These are phyloP conservation scores for Xerocomus nothofagi DNA, from an alignment of 1,284 basidiomycete species.

Conservation along the genomic window DNA sequence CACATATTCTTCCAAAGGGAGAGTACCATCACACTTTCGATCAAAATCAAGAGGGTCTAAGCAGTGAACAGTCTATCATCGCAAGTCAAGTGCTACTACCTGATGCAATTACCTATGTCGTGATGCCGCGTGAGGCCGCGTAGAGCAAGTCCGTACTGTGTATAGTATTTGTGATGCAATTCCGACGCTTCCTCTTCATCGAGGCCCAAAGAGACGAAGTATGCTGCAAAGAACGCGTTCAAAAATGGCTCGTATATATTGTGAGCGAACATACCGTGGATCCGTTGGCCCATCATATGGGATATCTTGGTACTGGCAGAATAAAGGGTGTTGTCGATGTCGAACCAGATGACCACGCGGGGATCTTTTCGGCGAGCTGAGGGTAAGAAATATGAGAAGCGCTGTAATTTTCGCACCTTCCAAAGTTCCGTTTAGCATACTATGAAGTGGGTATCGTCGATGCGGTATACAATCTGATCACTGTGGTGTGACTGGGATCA, in stretches of 20 bases:
- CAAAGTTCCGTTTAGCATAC: conserved; percentile 22
- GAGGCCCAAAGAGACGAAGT: conserved; percentile 74
- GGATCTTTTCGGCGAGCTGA: conserved; percentile 37
- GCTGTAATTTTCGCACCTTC: conserved; percentile 24
- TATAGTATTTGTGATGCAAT: conserved; percentile 77
- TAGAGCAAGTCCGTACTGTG: conserved; percentile 81
- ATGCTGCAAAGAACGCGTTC: conserved; percentile 46
- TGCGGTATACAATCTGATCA: too few species aligned
- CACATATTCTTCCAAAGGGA: conserved; percentile 83
- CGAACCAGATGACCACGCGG: conserved; percentile 70
- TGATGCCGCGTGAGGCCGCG: conserved; percentile 81
- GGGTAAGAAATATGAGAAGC: neutral
- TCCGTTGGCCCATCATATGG: conserved; percentile 78
- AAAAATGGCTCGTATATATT: neutral
- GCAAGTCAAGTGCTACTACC: neutral
- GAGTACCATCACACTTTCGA: conserved; percentile 76
- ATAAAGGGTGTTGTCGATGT: conserved; percentile 88
- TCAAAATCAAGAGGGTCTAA: conserved; percentile 87
- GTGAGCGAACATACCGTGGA: conserved; percentile 55
- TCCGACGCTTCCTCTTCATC: conserved; percentile 67
- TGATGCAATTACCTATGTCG: conserved; percentile 58
- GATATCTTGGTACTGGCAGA: conserved; percentile 74
- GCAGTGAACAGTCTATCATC: conserved; percentile 2
- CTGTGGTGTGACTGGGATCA: too few species aligned
- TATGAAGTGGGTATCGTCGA: conserved; percentile 26